These are phyloP conservation scores for Mycogone perniciosa DNA, from an alignment of 2,329 filamentous ascomycete genomes.

Conservation along the genomic window DNA sequence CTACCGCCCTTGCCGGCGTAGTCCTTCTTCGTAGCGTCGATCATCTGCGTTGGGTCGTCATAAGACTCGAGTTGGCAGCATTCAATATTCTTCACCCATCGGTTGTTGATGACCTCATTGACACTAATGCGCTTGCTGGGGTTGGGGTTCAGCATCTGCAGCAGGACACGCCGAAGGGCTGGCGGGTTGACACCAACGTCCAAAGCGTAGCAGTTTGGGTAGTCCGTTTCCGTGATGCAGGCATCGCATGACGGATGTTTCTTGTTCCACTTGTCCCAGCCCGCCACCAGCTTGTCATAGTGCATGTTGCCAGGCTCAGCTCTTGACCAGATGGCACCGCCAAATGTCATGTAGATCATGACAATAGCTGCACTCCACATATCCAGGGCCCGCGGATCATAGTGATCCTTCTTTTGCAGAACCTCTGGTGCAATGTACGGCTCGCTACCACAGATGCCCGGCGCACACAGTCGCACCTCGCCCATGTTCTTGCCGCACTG, in stretches of 20 bases:
- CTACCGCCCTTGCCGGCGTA: slow-evolving; percentile 33
- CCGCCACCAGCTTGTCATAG: slow-evolving; percentile 58
- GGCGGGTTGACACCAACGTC: slow-evolving; percentile 61
- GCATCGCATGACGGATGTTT: slow-evolving; percentile 38
- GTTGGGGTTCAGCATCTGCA: slow-evolving; percentile 78
- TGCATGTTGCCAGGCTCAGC: slow-evolving; percentile 52
- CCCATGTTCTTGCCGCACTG: slow-evolving; percentile 69
- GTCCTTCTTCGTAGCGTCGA: slow-evolving; percentile 56
- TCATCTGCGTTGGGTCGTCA: slow-evolving; percentile 54
- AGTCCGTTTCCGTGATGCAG: slow-evolving; percentile 49
- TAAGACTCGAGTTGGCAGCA: slow-evolving; percentile 71
- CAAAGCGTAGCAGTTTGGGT: slow-evolving; percentile 59
- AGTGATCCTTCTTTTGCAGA: slow-evolving; percentile 56
- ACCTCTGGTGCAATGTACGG: slow-evolving; percentile 89
- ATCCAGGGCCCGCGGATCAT: slow-evolving; percentile 73
- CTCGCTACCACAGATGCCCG: slow-evolving; percentile 77
- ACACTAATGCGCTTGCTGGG: slow-evolving; percentile 66
- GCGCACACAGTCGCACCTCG: slow-evolving; percentile 63
- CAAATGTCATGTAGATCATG: slow-evolving; percentile 69
- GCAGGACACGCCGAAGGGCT: slow-evolving; percentile 61
- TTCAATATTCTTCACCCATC: slow-evolving; percentile 69
- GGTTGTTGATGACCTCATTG: slow-evolving; percentile 58
- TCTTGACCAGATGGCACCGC: slow-evolving; percentile 67
- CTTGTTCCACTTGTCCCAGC: slow-evolving; percentile 62
- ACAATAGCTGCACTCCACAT: slow-evolving; percentile 83